Base-by-base conservation (phyloP, 306 rosid species). In the Cucumis melo region DNA sequence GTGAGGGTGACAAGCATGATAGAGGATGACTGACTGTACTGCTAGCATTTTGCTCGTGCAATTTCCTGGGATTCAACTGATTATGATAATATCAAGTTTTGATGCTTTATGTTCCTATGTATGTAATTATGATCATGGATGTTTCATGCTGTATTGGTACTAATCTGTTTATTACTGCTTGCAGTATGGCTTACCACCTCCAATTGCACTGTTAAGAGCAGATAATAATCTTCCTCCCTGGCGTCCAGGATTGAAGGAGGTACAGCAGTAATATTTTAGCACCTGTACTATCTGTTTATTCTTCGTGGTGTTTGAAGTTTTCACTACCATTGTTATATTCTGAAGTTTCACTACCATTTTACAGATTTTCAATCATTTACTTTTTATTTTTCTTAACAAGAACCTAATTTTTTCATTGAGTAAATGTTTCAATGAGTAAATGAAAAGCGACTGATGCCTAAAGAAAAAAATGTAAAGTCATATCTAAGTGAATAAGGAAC, bases 161-260 rank as follows among this genome's bases (percentile, higher is more conserved):
- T 88, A 80, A 66, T 76, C 71, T 53, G 24, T 76, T 36, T 71
- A 44, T 59, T n/a, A 60, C 80, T 80, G 85, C 81, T 80, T 87
- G 83, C 89, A 94, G 98, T 94, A 94, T 61, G 98, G 89, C 78
- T 82, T 94, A 83, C 91, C 88, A 21, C 81, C 76, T 85, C 98
- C 98, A 19, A 41, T 94, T 80, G 93, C 81, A 58, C 87, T 94
- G 80, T 75, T 94, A 82, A 94, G 98, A 77, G 97, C 98, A 17
- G 98, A 94, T 82, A 94, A 91, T 85, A 94, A 91, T 83, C 94
- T 87, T 80, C 98, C 98, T 77, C 95, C 98, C 34, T 94, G 98
- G 98, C 97, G 97, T 83, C 64, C 91, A 42, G 94, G 90, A 78
- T 80, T 91, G 73, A 89, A 89, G 81, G 98, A 94, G 96, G 98